A percentile compares a stretch with the other conserved stretches of the same genome.
Evolutionary conservation across 257 asterid genomes (phyloP).

Genomic region (Verbena officinalis): DNA sequence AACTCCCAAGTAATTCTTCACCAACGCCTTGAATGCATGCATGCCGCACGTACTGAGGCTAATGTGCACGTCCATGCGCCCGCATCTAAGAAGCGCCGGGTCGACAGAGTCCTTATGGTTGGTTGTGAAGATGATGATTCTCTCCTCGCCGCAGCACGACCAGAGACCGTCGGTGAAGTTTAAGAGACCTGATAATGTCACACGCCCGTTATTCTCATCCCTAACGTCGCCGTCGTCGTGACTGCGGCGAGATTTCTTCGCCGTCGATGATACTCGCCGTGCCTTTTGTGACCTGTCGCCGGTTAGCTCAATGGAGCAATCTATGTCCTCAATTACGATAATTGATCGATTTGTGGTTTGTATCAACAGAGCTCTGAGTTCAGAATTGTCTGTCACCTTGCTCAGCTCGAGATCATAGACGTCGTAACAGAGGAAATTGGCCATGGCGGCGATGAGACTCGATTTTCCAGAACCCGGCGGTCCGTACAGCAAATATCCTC

Average conservation of each 20-base stretch:
- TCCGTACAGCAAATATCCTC: constrained; percentile 57
- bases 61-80: constrained; percentile 69
- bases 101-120: constrained; percentile 49
- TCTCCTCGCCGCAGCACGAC: constrained; percentile 41
- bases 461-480: constrained; percentile 71
- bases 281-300: constrained; percentile 37
- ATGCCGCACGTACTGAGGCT: constrained; percentile 62
- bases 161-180: constrained; percentile 59
- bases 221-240: background rate
- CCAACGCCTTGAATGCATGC: constrained; percentile 52
- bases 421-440: constrained; percentile 51
- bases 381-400: constrained; percentile 48
- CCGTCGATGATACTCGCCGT: background rate
- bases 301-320: constrained; percentile 52
- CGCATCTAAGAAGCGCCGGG: constrained; percentile 58
- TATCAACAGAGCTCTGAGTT: constrained; percentile 49
- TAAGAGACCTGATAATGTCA: constrained; percentile 56
- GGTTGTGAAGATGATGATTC: constrained; percentile 40
- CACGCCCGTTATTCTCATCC: constrained; percentile 37
- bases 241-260: constrained; percentile 16
- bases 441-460: constrained; percentile 67
- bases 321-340: constrained; percentile 64
- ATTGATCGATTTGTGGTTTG: constrained; percentile 56
- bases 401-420: constrained; percentile 62
- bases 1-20: constrained; percentile 52